Conservation (phyloP, 805 yeast species). For the Hemisphaericaspora nanyangensis region DNA sequence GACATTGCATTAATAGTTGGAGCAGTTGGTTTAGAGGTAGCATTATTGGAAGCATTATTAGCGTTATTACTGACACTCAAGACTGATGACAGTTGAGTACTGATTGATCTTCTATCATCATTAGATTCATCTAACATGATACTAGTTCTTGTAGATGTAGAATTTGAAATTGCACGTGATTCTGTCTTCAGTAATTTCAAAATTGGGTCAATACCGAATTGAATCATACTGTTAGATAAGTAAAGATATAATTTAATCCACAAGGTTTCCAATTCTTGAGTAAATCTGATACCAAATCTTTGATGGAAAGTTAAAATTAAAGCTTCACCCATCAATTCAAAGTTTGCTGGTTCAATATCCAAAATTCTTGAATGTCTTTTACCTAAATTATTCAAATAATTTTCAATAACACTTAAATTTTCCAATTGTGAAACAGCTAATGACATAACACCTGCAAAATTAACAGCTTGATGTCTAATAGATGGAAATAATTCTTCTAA, state of each 20-base stretch:
- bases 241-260: constrained; percentile 72
- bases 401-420: constrained; percentile 53
- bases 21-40: neutral
- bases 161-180: neutral
- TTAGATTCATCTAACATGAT: neutral
- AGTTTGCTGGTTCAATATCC: constrained; percentile 66
- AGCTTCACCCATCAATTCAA: constrained; percentile 72
- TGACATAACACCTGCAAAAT: constrained; percentile 75
- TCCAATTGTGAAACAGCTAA: constrained; percentile 65
- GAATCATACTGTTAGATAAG: constrained; percentile 62
- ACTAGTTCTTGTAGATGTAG: neutral
- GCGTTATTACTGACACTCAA: no score
- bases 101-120: constrained; percentile 9
- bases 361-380: constrained; percentile 72
- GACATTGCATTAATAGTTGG: neutral
- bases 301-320: constrained; percentile 65
- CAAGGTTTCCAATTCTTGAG: constrained; percentile 58
- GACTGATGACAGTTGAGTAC: constrained; percentile 1
- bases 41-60: no score
- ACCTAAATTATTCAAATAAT: constrained; percentile 59
- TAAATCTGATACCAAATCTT: constrained; percentile 51
- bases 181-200: constrained; percentile 1
- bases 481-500: constrained; percentile 69
- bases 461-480: constrained; percentile 71
- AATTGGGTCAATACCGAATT: constrained; percentile 54